Conservation (phyloP, 2,329 filamentous ascomycete species). For the Bertia moriformis region DNA sequence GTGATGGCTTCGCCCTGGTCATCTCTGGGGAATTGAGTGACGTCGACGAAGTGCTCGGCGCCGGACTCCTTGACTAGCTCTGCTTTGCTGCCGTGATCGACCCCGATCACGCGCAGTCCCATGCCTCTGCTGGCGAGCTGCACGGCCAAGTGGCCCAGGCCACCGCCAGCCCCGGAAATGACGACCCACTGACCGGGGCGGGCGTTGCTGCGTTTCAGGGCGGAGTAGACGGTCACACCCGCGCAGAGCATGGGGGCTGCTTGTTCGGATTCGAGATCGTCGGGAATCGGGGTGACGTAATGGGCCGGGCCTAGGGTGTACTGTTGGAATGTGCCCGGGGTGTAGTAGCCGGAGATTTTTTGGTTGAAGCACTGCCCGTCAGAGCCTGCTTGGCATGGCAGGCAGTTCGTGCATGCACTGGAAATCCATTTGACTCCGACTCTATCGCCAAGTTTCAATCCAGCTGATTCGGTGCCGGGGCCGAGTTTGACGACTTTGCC, state of each 20-base stretch:
- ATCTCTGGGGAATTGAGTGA: slow-evolving; percentile 24
- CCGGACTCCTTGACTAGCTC: slow-evolving; percentile 41
- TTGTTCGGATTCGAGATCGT: slow-evolving; percentile 37
- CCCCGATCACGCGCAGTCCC: slow-evolving; percentile 48
- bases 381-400: slow-evolving; percentile 36
- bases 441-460: slow-evolving; percentile 49
- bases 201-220: slow-evolving; percentile 44
- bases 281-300: slow-evolving; percentile 59
- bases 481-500: slow-evolving; percentile 52
- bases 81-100: slow-evolving; percentile 50
- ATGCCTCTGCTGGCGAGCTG: slow-evolving; percentile 46
- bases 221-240: slow-evolving; percentile 53
- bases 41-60: slow-evolving; percentile 50
- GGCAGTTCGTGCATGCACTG: slow-evolving; percentile 36
- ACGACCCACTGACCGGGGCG: slow-evolving; percentile 45
- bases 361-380: slow-evolving; percentile 50
- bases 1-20: slow-evolving; percentile 29
- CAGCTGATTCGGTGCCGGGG: slow-evolving; percentile 35
- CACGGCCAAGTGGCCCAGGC: slow-evolving; percentile 48
- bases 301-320: slow-evolving; percentile 48
- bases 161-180: slow-evolving; percentile 44
- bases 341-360: slow-evolving; percentile 52
- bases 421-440: slow-evolving; percentile 60
- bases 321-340: slow-evolving; percentile 60
- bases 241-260: slow-evolving; percentile 57